Evolutionary conservation across 1,139 yeast species (phyloP), one percentile per base, ranked within the genome.

Genomic region (Saccharomyces hybrid): DNA sequence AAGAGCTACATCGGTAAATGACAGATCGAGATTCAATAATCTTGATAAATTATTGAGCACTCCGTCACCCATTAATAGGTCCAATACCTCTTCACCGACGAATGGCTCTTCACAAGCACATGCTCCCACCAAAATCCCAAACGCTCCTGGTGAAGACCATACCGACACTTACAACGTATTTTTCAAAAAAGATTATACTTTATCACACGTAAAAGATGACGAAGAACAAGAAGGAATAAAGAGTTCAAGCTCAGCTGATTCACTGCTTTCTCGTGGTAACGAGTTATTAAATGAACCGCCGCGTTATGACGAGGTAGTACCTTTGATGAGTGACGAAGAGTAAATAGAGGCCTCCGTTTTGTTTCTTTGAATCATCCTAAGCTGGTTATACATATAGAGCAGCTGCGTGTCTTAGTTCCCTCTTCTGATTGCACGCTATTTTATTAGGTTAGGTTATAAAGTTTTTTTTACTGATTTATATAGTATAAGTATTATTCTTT

Each of bases 271-370:
- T 25, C 26, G 41, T 25, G 49, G 41, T 7, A 23, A 26, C 6
- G 47, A 38, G 25, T 20, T 20, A 20, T 20, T 20, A 20, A 20
- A 20, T 20, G 20, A 20, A 20, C 64, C 65, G 20, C 68, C 68
- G 2, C 55, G 59, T 16, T 64, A 64, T 52, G 62, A 63, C 23
- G 65, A 61, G 16, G 54, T 59, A 5, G 54, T 60, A 5, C 59
- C 59, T 11, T 47, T 59, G 13, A 54, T 55, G 59, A 57, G 59
- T 42, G 61, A 56, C 30, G 56, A 57, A n/a, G 53, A 58, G 11
- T 26, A 27, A 27, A 38, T 8, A 20, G 20, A 20, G 20, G 5
- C 9, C 20, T 2, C 6, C 8, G 23, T 16, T 13, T 38, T 16
- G 20, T 38, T 13, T 38, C 9, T 38, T 20, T 38, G 13, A 9